A percentile compares a stretch with the other conserved stretches of the same genome.
Conservation (phyloP, 495 filamentous ascomycete species). For the Penicillium macrosclerotiorum region DNA sequence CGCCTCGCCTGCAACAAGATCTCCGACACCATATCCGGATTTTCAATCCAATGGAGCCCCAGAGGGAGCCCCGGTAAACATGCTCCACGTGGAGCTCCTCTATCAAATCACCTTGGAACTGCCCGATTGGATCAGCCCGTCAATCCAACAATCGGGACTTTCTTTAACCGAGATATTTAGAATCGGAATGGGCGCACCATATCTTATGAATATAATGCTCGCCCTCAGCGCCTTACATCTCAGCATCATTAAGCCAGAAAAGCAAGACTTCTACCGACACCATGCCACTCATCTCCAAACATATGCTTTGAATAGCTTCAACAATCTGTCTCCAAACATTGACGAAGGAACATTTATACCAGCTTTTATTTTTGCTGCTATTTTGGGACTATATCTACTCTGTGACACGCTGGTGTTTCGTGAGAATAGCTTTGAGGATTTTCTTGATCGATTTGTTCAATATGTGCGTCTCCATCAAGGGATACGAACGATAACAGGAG, state of each 20-base stretch:
- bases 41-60: background rate
- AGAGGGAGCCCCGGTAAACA: constrained; percentile 25
- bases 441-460: constrained; percentile 39
- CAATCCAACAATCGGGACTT: background rate
- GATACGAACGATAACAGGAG: constrained; percentile 26
- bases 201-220: constrained; percentile 15
- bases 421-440: constrained; percentile 21
- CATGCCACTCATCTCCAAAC: constrained; percentile 15
- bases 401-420: constrained; percentile 36
- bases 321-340: background rate
- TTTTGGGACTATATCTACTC: constrained; percentile 46
- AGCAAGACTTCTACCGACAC: constrained; percentile 2
- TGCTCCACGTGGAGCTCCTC: constrained; percentile 32
- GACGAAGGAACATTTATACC: constrained; percentile 37
- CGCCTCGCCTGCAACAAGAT: constrained; percentile 5
- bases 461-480: constrained; percentile 46
- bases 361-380: constrained; percentile 47
- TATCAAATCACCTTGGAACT: constrained; percentile 23
- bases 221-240: constrained; percentile 15
- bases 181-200: constrained; percentile 17
- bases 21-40: constrained; percentile 5
- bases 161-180: constrained; percentile 9
- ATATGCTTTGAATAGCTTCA: constrained; percentile 10
- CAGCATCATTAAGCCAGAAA: constrained; percentile 7
- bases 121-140: background rate